Evolutionary conservation across 2,329 filamentous ascomycete species (phyloP).

Genomic region (Hypomyces rosellus): DNA sequence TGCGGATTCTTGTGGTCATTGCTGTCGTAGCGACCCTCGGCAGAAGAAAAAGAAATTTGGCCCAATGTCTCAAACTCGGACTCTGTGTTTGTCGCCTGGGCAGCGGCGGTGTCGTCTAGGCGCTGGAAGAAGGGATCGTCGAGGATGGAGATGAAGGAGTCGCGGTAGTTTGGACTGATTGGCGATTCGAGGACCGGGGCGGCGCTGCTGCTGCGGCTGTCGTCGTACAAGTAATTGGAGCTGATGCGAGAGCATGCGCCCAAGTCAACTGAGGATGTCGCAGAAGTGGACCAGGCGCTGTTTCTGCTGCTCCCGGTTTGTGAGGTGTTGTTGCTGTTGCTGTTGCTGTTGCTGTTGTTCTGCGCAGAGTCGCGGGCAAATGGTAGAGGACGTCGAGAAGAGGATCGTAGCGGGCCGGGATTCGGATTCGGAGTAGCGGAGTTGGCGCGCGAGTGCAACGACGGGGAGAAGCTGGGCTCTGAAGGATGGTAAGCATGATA

Average conservation of each 20-base stretch:
- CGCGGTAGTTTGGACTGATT: constrained; percentile 30
- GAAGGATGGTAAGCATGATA: constrained; percentile 10
- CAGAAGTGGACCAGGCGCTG: constrained; percentile 5
- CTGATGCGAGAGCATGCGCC: constrained; percentile 15
- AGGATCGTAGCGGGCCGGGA: too few relatives aligned
- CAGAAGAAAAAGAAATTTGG: constrained; percentile 20
- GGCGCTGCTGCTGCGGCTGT: background rate
- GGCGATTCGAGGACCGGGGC: constrained; percentile 5
- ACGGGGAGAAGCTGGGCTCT: constrained; percentile 11
- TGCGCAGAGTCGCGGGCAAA: constrained; percentile 19
- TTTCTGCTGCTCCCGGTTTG: constrained; percentile 3
- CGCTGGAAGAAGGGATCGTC: constrained; percentile 51
- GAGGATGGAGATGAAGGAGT: constrained; percentile 47
- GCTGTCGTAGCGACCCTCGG: constrained; percentile 25
- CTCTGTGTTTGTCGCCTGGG: constrained; percentile 21
- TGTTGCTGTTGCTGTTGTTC: constrained; percentile 8
- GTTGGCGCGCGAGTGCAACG: constrained; percentile 5
- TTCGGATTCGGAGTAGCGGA: constrained; percentile 2
- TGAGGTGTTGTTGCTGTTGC: constrained; percentile 5
- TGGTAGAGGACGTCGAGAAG: constrained; percentile 2
- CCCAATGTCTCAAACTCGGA: constrained; percentile 19
- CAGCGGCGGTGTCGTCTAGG: constrained; percentile 32
- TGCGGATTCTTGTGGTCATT: constrained; percentile 34
- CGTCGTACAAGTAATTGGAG: background rate
- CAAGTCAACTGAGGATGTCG: constrained; percentile 5